phyloP scores from a whole-genome alignment of 257 asterid genomes.

The Buddleja alternifolia region DNA sequence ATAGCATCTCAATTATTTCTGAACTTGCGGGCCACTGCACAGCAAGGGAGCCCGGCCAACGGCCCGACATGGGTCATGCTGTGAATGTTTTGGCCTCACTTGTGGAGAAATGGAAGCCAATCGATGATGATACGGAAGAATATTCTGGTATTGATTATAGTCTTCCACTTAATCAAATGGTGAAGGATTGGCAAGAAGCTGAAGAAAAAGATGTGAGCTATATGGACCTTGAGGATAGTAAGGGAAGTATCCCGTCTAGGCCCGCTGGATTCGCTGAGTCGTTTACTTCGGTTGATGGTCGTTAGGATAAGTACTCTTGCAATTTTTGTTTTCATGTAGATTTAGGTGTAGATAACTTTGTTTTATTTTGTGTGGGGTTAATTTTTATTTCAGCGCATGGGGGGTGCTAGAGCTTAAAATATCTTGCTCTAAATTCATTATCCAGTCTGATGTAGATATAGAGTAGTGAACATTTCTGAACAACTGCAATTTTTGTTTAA shows the following conservation, averaged over 20 bases:
- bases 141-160: constrained; percentile 87
- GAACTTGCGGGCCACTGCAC: constrained; percentile 98
- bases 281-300: constrained; percentile 83
- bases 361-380: constrained; percentile 21
- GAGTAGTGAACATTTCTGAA: constrained; percentile 11
- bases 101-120: constrained; percentile 86
- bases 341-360: constrained; percentile 28
- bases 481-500: background rate
- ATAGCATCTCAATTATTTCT: constrained; percentile 64
- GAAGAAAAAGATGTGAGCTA: constrained; percentile 69
- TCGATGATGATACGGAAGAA: constrained; percentile 66
- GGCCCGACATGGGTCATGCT: constrained; percentile 91
- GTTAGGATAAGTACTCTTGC: constrained; percentile 36
- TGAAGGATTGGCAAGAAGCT: constrained; percentile 85
- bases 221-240: constrained; percentile 76
- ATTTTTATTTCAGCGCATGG: background rate
- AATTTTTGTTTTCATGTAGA: constrained; percentile 3
- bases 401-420: constrained; percentile 1
- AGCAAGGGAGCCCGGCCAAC: constrained; percentile 76
- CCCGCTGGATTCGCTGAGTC: constrained; percentile 94
- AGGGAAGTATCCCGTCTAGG: constrained; percentile 82
- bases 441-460: constrained; percentile 28
- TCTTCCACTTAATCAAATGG: constrained; percentile 95
- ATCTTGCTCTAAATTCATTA: too few species aligned
- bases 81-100: constrained; percentile 74